Evolutionary conservation across 2,329 filamentous ascomycete genomes (phyloP), one percentile per base, ranked within the genome.

Genomic region (Aspergillus brasiliensis): DNA sequence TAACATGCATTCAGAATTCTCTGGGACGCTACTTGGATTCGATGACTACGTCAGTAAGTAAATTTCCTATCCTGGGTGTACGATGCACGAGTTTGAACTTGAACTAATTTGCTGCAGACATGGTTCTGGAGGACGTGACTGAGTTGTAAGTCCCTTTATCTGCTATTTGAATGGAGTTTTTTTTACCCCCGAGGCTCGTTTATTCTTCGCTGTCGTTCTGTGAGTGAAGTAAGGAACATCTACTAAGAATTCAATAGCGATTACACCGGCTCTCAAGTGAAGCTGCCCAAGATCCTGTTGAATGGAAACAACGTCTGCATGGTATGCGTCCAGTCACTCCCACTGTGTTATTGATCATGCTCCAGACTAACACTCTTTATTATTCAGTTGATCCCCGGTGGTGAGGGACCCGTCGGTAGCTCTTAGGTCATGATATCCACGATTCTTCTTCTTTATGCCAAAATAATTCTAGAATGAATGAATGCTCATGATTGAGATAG

Each of bases 221-320:
- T 46, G 19, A 3, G 27, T 38, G 6, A 37, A 34, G 31, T 11
- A 34, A 60, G 57, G 28, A 19, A 21, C 15, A 10, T 49, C n/a
- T 31, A 57, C 58, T 74, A 64, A 75, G 51, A 21, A 44, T 4
- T 17, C 23, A 4, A 5, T 55, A 98, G 94, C 75, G 95, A 99
- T 79, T 96, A 96, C 79, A 88, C 88, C 5, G 94, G 94, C 62
- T 87, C 90, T 69, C 89, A 94, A 77, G 91, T 88, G 48, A 96
- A 96, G 77, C 86, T 99, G 42, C 86, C 92, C 54, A 98, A 98
- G 83, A 97, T 99, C 62, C 80, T 99, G 44, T 82, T 99, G 40
- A 99, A 99, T 72, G 95, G 95, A 59, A 99, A 99, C 81, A 98
- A 98, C 73, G 92, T 99, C 65, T 98, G 94, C 90, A 99, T 99